phyloP scores from a whole-genome alignment of 257 asterid species.

The Gentiana straminea region DNA sequence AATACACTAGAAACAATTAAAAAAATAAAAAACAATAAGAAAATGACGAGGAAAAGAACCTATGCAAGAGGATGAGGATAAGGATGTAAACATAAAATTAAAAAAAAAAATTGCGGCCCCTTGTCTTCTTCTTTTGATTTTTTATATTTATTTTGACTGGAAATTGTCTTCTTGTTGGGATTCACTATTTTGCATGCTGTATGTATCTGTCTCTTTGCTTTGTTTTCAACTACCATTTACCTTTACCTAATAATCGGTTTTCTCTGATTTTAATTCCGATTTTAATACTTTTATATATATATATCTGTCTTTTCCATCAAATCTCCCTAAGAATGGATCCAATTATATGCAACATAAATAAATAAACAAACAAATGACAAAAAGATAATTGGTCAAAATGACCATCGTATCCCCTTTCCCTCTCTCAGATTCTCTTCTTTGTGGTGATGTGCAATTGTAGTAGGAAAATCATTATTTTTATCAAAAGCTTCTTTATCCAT shows the following conservation, averaged over 20 bases:
- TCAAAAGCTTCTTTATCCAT: conserved; percentile 45
- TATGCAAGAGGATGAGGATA: conserved; percentile 14
- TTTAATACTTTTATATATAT: conserved; percentile 19
- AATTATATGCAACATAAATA: conserved; percentile 29
- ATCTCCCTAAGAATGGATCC: conserved; percentile 4
- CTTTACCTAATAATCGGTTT: conserved; percentile 1
- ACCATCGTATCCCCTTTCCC: conserved; percentile 56
- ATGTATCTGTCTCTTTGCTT: conserved; percentile 18
- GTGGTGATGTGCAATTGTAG: conserved; percentile 59
- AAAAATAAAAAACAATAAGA: neutral
- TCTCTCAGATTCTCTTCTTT: conserved; percentile 76
- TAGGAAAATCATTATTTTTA: conserved; percentile 28
- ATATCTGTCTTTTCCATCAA: conserved; percentile 17
- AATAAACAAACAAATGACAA: conserved; percentile 7
- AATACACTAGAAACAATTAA: neutral
- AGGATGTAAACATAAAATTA: conserved; percentile 9
- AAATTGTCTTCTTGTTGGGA: conserved; percentile 13
- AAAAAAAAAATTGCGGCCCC: conserved; percentile 23
- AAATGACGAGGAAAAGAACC: conserved; percentile 1
- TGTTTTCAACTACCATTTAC: conserved; percentile 18
- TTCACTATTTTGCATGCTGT: conserved; percentile 15
- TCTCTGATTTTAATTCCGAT: conserved; percentile 12
- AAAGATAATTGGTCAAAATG: conserved; percentile 26
- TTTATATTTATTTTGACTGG: too few species aligned
- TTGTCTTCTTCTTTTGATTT: conserved; percentile 1